These are phyloP conservation scores for Leccinum pseudoinsigne DNA, from an alignment of 1,284 basidiomycete genomes.

Conservation along the genomic window DNA sequence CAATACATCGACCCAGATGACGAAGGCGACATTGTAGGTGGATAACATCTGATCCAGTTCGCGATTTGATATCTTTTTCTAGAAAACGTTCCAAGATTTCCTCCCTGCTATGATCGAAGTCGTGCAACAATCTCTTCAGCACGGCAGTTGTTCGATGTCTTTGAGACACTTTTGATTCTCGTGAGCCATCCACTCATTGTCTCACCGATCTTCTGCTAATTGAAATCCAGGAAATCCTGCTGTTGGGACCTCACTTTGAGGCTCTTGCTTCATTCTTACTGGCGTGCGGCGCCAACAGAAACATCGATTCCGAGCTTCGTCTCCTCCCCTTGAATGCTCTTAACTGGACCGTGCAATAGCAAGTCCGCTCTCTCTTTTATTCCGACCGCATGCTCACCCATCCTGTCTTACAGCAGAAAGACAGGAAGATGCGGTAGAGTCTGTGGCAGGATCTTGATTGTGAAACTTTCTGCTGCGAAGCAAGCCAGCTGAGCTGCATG, in stretches of 20 bases:
- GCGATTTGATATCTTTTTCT: conserved; percentile 6
- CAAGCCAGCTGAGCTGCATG: conserved; percentile 62
- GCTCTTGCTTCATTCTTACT: conserved; percentile 92
- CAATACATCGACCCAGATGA: conserved; percentile 93
- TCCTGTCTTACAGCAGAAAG: conserved; percentile 75
- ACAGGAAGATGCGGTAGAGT: conserved; percentile 40
- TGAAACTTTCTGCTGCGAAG: conserved; percentile 43
- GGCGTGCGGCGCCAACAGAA: conserved; percentile 78
- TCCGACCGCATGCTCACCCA: not conserved
- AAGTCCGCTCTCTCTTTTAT: conserved; percentile 16
- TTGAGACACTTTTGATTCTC: conserved; percentile 94
- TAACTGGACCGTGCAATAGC: conserved; percentile 96
- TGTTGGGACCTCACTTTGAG: conserved; percentile 88
- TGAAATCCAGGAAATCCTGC: conserved; percentile 76
- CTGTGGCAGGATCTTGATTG: conserved; percentile 18
- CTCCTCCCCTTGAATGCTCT: conserved; percentile 93
- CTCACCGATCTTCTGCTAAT: not conserved
- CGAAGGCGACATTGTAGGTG: conserved; percentile 80
- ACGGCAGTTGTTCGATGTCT: conserved; percentile 91
- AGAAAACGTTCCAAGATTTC: conserved; percentile 89
- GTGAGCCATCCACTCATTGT: conserved; percentile 40
- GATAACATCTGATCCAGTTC: not conserved
- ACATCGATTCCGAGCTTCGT: conserved; percentile 81
- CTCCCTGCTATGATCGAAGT: conserved; percentile 92
- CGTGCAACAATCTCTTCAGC: conserved; percentile 82